Percentiles rank a stretch among this genome's conserved stretches.
phyloP scores from a whole-genome alignment of 2,329 filamentous ascomycete genomes.

The Cytospora leucostoma region DNA sequence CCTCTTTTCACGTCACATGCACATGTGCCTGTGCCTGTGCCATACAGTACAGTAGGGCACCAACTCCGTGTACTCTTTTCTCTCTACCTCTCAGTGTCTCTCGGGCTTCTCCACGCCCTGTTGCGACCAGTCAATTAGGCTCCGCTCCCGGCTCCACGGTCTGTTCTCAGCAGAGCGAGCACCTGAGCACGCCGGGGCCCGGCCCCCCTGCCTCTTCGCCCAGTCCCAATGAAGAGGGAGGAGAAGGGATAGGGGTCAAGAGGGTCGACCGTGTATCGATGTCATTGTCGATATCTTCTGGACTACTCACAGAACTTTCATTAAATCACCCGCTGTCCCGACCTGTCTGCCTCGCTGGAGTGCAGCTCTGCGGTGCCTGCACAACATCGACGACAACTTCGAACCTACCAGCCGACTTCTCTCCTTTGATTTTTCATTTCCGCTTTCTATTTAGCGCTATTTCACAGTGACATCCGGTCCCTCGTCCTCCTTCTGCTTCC shows the following conservation, averaged over 20 bases:
- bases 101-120: constrained; percentile 19
- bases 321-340: constrained; percentile 27
- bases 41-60: constrained; percentile 2
- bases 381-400: constrained; percentile 4
- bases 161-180: constrained; percentile 3
- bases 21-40: constrained; percentile 5
- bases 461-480: not conserved
- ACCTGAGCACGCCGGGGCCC: constrained; percentile 15
- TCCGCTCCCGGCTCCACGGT: constrained; percentile 21
- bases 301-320: constrained; percentile 24
- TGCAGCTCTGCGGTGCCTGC: constrained; percentile 5
- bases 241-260: constrained; percentile 24
- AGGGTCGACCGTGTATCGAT: constrained; percentile 24
- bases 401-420: constrained; percentile 1
- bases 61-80: not conserved
- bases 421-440: not conserved
- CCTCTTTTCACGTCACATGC: constrained; percentile 1
- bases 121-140: constrained; percentile 19
- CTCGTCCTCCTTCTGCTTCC: not conserved
- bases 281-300: constrained; percentile 18
- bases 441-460: not conserved
- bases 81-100: not conserved
- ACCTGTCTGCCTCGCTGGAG: constrained; percentile 18
- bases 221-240: constrained; percentile 26
- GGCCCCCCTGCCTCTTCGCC: constrained; percentile 18